These are phyloP conservation scores for Arthonia radiata DNA, from an alignment of 495 filamentous ascomycete species.

Conservation along the genomic window DNA sequence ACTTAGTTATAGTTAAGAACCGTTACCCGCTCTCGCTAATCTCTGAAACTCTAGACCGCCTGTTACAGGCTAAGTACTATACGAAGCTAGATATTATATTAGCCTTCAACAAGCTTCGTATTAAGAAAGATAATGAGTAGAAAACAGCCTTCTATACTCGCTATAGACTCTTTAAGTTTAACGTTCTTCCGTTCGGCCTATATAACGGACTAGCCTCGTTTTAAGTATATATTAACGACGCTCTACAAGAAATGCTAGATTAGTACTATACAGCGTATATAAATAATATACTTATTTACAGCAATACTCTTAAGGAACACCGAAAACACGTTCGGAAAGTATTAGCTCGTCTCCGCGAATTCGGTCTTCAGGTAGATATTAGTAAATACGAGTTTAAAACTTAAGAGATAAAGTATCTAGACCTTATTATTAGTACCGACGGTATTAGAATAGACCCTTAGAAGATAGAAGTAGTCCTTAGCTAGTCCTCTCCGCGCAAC, in stretches of 20 bases:
- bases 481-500: conserved; percentile 7
- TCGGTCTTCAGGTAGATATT: conserved; percentile 9
- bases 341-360: conserved; percentile 5
- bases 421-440: conserved; percentile 8
- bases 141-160: conserved; percentile 14
- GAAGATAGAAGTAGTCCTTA: conserved; percentile 9
- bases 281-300: conserved; percentile 16
- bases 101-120: conserved; percentile 16
- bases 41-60: conserved; percentile 5
- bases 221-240: conserved; percentile 13
- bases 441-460: conserved; percentile 8
- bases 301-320: conserved; percentile 8
- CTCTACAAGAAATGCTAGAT: conserved; percentile 8
- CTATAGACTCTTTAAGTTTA: conserved; percentile 11
- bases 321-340: conserved; percentile 6
- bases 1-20: conserved; percentile 6
- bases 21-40: conserved; percentile 9
- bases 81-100: conserved; percentile 12
- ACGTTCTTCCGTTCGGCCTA: conserved; percentile 10
- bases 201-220: conserved; percentile 9
- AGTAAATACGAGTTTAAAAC: conserved; percentile 13
- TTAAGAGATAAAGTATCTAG: conserved; percentile 7
- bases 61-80: conserved; percentile 7
- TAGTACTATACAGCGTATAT: conserved; percentile 12
- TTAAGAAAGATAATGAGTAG: conserved; percentile 11